Evolutionary conservation across 495 filamentous ascomycete genomes (phyloP).

Genomic region (Aspergillus sparsus): DNA sequence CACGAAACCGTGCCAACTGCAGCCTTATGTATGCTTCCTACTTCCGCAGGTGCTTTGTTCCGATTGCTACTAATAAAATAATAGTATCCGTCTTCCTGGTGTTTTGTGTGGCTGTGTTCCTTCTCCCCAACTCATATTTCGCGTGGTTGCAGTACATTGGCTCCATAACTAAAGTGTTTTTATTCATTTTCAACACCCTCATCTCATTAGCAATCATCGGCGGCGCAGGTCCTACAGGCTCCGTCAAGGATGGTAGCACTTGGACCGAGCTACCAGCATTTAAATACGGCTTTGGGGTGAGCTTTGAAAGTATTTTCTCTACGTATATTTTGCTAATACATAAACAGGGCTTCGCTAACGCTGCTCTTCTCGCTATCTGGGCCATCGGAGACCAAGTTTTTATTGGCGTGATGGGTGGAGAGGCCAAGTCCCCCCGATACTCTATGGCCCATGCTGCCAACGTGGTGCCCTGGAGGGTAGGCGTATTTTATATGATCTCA

Average conservation of each 20-base stretch:
- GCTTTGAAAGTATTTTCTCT: background rate
- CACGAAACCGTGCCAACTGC: conserved; percentile 24
- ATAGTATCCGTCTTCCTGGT: conserved; percentile 19
- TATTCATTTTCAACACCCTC: conserved; percentile 15
- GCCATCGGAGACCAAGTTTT: conserved; percentile 32
- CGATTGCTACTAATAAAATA: background rate
- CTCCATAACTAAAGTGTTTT: conserved; percentile 13
- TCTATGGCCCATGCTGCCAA: conserved; percentile 35
- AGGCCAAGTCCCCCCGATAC: conserved; percentile 30
- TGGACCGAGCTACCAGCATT: conserved; percentile 31
- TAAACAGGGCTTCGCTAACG: conserved; percentile 29
- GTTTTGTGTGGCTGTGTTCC: conserved; percentile 15
- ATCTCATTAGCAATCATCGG: conserved; percentile 17
- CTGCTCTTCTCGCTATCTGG: conserved; percentile 33
- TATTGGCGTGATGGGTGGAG: conserved; percentile 29
- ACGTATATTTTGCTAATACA: background rate
- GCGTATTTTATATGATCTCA: conserved; percentile 14
- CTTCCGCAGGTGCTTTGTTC: too few relatives aligned
- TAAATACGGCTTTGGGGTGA: conserved; percentile 31
- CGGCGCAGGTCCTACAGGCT: conserved; percentile 29
- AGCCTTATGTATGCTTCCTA: conserved; percentile 19
- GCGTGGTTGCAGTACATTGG: conserved; percentile 18
- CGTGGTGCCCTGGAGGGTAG: conserved; percentile 30
- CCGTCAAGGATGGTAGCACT: conserved; percentile 27
- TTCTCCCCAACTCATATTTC: conserved; percentile 15